Percentiles rank a stretch among this genome's conserved stretches.
Evolutionary conservation across 1,284 basidiomycete genomes (phyloP).

Genomic region (Baeospora myosura): DNA sequence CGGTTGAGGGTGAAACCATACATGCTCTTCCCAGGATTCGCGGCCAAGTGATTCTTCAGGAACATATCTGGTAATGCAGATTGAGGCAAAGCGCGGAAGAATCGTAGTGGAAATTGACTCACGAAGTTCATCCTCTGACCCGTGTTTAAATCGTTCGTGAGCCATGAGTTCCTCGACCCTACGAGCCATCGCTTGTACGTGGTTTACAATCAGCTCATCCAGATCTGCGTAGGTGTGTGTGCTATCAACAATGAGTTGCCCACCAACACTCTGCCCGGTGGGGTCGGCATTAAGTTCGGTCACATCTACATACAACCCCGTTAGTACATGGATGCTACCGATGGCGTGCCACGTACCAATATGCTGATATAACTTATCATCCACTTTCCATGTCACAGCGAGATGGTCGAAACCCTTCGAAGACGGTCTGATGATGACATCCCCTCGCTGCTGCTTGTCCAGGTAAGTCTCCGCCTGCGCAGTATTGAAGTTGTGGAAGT

Average conservation of each 20-base stretch:
- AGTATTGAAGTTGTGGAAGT: conserved; percentile 95
- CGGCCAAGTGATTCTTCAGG: conserved; percentile 84
- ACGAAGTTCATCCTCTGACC: conserved; percentile 86
- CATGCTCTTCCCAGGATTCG: conserved; percentile 90
- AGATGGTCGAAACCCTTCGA: conserved; percentile 92
- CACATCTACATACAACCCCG: too few relatives aligned
- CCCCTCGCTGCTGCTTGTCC: conserved; percentile 86
- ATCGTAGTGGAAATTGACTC: conserved; percentile 27
- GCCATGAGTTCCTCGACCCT: conserved; percentile 94
- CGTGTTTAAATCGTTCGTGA: conserved; percentile 93
- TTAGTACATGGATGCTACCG: conserved; percentile 1
- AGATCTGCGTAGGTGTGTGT: conserved; percentile 89
- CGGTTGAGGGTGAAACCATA: conserved; percentile 95
- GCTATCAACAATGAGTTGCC: conserved; percentile 74
- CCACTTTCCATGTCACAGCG: conserved; percentile 99
- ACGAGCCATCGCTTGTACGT: conserved; percentile 90
- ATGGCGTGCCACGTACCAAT: conserved; percentile 55
- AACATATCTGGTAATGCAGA: conserved; percentile 57
- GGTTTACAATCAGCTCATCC: conserved; percentile 96
- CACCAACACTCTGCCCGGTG: conserved; percentile 62
- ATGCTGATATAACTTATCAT: conserved; percentile 94
- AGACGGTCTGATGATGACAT: conserved; percentile 93
- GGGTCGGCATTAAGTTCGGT: conserved; percentile 77
- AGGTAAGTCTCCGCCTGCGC: conserved; percentile 86
- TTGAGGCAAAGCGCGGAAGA: conserved; percentile 1